These are phyloP conservation scores for Psilocybe subaeruginosa DNA, from an alignment of 768 basidiomycete species.

Conservation along the genomic window DNA sequence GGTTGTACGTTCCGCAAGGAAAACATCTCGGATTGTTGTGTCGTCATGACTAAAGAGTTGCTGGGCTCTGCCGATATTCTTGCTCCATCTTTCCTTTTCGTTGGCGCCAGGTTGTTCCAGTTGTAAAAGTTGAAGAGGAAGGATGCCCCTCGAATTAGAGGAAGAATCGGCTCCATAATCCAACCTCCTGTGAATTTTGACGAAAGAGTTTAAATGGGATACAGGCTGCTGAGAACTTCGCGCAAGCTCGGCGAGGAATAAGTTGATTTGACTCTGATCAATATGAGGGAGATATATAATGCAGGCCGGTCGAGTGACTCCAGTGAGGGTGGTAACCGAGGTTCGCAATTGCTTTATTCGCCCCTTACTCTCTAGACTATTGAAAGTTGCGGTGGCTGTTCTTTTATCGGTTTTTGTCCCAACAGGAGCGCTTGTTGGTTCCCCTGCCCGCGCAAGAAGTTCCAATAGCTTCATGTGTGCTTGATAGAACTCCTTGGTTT, in stretches of 20 bases:
- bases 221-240: conserved; percentile 38
- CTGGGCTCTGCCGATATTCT: conserved; percentile 46
- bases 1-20: conserved; percentile 72
- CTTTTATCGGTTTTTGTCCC: conserved; percentile 77
- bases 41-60: conserved; percentile 59
- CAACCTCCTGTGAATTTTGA: conserved; percentile 55
- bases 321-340: conserved; percentile 58
- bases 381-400: conserved; percentile 63
- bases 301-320: conserved; percentile 57
- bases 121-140: conserved; percentile 50
- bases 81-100: conserved; percentile 46
- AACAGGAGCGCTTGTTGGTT: conserved; percentile 69
- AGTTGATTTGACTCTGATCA: conserved; percentile 53
- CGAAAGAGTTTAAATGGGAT: conserved; percentile 38
- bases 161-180: conserved; percentile 54
- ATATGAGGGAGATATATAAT: conserved; percentile 69
- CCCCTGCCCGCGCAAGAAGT: conserved; percentile 56
- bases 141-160: conserved; percentile 30
- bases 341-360: conserved; percentile 75
- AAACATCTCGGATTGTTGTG: conserved; percentile 55
- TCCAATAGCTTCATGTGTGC: conserved; percentile 68
- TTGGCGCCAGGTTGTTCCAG: conserved; percentile 45
- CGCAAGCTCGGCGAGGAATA: conserved; percentile 60
- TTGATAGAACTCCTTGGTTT: conserved; percentile 71
- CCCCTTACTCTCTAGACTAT: conserved; percentile 63